A percentile compares a stretch with the other conserved stretches of the same genome.
Conservation (phyloP, 2,329 filamentous ascomycete species). For the Cladosporium sp. region DNA sequence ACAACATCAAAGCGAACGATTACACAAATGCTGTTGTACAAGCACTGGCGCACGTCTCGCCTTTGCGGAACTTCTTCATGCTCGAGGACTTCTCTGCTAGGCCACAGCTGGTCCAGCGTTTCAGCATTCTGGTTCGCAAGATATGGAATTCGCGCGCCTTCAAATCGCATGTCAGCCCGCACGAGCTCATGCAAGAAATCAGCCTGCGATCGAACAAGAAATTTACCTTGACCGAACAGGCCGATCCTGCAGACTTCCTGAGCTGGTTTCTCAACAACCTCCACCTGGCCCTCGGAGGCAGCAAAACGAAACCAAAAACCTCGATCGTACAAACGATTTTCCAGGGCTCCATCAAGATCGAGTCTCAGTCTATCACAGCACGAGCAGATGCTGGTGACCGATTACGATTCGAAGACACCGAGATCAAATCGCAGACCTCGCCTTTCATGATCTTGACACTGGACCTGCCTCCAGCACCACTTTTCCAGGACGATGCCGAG, state of each 20-base stretch:
- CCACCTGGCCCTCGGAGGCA: conserved; percentile 85
- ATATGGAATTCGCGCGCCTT: conserved; percentile 98
- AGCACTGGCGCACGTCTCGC: conserved; percentile 81
- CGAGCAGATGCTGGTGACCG: conserved; percentile 83
- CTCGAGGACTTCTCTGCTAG: conserved; percentile 71
- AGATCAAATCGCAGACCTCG: conserved; percentile 70
- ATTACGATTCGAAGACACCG: conserved; percentile 80
- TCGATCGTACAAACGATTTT: conserved; percentile 90
- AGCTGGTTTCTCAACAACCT: conserved; percentile 98
- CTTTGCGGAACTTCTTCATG: conserved; percentile 86
- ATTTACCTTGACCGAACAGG: conserved; percentile 85
- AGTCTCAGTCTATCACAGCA: conserved; percentile 89
- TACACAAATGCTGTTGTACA: conserved; percentile 96
- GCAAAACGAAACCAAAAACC: conserved; percentile 75
- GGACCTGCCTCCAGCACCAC: conserved; percentile 82
- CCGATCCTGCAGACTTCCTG: conserved; percentile 92
- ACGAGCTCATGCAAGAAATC: conserved; percentile 94
- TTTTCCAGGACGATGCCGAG: conserved; percentile 93
- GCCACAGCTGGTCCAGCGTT: conserved; percentile 81
- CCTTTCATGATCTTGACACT: conserved; percentile 91
- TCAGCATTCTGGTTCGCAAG: conserved; percentile 87
- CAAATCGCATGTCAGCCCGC: conserved; percentile 92
- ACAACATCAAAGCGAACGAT: conserved; percentile 99
- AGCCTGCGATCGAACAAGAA: conserved; percentile 85
- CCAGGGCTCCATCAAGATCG: conserved; percentile 85